Evolutionary conservation across 306 rosid genomes (phyloP), one percentile per base, ranked within the genome.

Genomic region (Castanospermum australe): DNA sequence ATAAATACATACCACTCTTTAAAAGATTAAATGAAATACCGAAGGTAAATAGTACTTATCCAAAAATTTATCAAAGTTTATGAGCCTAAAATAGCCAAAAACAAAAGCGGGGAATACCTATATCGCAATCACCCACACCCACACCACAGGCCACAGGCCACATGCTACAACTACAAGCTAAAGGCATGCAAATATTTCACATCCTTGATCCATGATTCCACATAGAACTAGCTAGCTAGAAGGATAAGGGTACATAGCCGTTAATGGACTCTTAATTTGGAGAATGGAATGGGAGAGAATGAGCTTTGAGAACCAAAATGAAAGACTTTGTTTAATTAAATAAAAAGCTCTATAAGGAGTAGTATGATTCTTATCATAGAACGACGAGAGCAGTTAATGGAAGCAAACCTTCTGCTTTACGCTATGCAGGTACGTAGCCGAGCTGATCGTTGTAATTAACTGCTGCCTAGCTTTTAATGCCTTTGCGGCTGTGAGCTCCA

Each of bases 371-470:
- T 50, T 36, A 25, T n/a, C n/a, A n/a, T 21, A 62, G 65, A 51
- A 52, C n/a, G 35, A 11, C 8, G 64, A 76, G 45, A 18, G 52
- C 35, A 33, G 63, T 48, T 54, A 12, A 57, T 11, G 64, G 61
- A 47, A 51, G n/a, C 56, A 52, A 38, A 77, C 81, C 81, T 77
- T 66, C 24, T 76, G 68, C 62, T 76, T 76, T 76, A 76, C 82
- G 78, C 78, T 51, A 69, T 5, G 1, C 5, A n/a, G 17, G 73
- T 6, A 5, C 24, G 24, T 51, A 56, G 63, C 18, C n/a, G 15
- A 2, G 65, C 6, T 15, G 61, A 55, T 42, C 20, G 15, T 12
- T 5, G 36, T 28, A n/a, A n/a, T n/a, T 4, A 51, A 5, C 21
- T 41, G 7, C 42, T 25, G 56, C n/a, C 24, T 8, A 12, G 75